phyloP scores from a whole-genome alignment of 2,329 filamentous ascomycete species.

The Calonectria pteridis region DNA sequence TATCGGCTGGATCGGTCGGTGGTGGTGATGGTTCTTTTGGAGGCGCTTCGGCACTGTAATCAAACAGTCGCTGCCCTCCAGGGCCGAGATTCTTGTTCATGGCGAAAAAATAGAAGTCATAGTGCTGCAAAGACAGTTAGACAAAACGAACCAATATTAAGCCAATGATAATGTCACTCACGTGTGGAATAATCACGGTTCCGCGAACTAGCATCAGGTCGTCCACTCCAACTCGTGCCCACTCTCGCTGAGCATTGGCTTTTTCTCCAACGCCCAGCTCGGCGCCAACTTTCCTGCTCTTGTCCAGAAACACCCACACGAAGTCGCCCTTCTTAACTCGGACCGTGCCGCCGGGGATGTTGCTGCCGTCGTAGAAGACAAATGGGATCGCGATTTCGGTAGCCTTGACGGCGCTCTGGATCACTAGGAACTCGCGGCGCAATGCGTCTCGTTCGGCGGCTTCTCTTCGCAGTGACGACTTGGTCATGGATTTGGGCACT shows the following conservation, averaged over 20 bases:
- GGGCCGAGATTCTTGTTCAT: constrained; percentile 86
- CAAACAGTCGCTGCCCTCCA: constrained; percentile 80
- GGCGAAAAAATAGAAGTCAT: constrained; percentile 97
- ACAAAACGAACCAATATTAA: constrained; percentile 22
- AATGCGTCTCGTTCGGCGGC: constrained; percentile 83
- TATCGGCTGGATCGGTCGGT: constrained; percentile 35
- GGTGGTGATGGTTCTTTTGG: constrained; percentile 38
- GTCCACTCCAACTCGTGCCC: constrained; percentile 94
- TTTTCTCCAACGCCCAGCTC: constrained; percentile 81
- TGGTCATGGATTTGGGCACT: constrained; percentile 75
- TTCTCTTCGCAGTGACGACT: constrained; percentile 84
- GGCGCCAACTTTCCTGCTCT: constrained; percentile 90
- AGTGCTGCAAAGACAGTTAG: constrained; percentile 74
- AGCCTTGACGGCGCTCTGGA: constrained; percentile 88
- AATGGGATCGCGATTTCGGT: constrained; percentile 94
- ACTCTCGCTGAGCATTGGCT: constrained; percentile 78
- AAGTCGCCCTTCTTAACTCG: constrained; percentile 93
- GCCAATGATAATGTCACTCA: constrained; percentile 61
- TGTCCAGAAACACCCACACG: constrained; percentile 93
- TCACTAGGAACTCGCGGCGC: constrained; percentile 82
- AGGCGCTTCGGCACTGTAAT: constrained; percentile 72
- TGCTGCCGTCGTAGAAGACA: constrained; percentile 96
- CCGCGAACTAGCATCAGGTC: constrained; percentile 94
- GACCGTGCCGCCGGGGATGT: constrained; percentile 85
- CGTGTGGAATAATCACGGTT: constrained; percentile 93